These are phyloP conservation scores for Beauveria sp. DNA, from an alignment of 2,329 filamentous ascomycete species.

Conservation along the genomic window DNA sequence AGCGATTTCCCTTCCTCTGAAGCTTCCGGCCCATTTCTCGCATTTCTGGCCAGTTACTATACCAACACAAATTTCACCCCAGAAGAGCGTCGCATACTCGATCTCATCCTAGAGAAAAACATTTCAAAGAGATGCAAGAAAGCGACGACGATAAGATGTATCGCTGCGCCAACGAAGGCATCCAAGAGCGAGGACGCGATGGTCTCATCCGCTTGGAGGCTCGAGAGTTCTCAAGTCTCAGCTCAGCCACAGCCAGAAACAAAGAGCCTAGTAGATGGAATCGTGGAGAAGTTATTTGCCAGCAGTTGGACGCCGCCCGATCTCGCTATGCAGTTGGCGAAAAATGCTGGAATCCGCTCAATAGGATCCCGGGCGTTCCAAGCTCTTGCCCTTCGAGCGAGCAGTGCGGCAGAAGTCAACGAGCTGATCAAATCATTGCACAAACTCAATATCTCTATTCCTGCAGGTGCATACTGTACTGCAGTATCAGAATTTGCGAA, in stretches of 20 bases:
- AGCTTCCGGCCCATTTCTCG: slow-evolving; percentile 40
- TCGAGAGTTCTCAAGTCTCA: background rate
- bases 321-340: slow-evolving; percentile 61
- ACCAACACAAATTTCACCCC: slow-evolving; percentile 29
- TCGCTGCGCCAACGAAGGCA: background rate
- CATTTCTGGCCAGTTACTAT: slow-evolving; percentile 40
- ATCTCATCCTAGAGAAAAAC: background rate
- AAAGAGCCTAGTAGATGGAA: slow-evolving; percentile 8
- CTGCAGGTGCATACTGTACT: slow-evolving; percentile 55
- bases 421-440: slow-evolving; percentile 54
- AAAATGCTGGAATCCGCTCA: slow-evolving; percentile 60
- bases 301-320: slow-evolving; percentile 63
- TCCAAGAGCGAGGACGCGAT: background rate
- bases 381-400: slow-evolving; percentile 63
- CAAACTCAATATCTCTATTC: slow-evolving; percentile 54
- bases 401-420: slow-evolving; percentile 46
- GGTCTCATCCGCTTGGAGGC: background rate
- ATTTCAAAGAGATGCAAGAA: background rate
- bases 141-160: background rate
- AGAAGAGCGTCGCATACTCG: slow-evolving; percentile 25
- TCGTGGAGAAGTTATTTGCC: slow-evolving; percentile 59
- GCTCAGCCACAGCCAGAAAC: background rate
- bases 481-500: slow-evolving; percentile 57
- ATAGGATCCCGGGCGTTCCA: slow-evolving; percentile 73
- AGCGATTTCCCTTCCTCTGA: slow-evolving; percentile 34